Evolutionary conservation across 257 asterid species (phyloP).

Genomic region (Anisodus tanguticus): DNA sequence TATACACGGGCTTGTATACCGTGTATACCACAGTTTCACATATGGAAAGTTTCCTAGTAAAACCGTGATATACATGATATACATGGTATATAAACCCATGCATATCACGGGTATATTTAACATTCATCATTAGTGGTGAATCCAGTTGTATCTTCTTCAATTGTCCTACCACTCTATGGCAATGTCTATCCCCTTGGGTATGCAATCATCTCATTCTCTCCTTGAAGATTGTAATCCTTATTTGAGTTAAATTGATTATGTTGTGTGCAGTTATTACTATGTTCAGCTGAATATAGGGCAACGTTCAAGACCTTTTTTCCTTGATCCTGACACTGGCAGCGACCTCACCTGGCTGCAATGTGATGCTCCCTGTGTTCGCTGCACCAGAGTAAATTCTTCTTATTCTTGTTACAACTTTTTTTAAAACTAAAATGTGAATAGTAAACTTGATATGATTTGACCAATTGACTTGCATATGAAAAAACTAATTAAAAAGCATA

Average conservation of each 20-base stretch:
- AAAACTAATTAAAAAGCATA: no score
- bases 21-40: no score
- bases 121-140: conserved; percentile 38
- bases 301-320: conserved; percentile 89
- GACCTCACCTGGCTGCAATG: conserved; percentile 99
- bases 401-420: not conserved
- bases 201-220: not conserved
- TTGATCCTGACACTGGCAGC: conserved; percentile 99
- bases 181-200: conserved; percentile 96
- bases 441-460: no score
- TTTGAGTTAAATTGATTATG: not conserved
- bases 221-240: not conserved
- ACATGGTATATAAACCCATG: no score
- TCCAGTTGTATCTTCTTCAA: conserved; percentile 53
- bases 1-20: no score
- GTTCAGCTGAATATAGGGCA: conserved; percentile 78
- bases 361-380: conserved; percentile 94
- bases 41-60: no score
- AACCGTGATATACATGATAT: no score
- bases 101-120: no score
- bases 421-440: no score
- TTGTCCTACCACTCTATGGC: conserved; percentile 76
- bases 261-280: conserved; percentile 73
- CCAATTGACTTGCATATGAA: no score
- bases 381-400: conserved; percentile 65